Percentiles rank a stretch among this genome's conserved stretches.
Conservation (phyloP, 2,329 filamentous ascomycete genomes). For the Fusarium sp. region DNA sequence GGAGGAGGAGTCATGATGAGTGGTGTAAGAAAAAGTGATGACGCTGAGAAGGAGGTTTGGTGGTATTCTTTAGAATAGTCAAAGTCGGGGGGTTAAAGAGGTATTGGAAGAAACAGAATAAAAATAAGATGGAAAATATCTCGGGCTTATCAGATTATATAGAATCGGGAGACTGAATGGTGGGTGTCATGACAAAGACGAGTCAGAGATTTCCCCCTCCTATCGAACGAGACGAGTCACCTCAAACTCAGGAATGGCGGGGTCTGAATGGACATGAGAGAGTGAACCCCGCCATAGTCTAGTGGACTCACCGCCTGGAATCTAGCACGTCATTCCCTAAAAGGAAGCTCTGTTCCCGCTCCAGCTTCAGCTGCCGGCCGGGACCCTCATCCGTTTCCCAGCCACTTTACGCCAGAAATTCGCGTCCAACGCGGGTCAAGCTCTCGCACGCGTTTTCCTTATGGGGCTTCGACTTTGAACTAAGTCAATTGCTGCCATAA, state of each 20-base stretch:
- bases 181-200: slow-evolving; percentile 13
- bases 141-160: neutral
- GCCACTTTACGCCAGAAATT: slow-evolving; percentile 51
- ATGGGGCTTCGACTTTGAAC: slow-evolving; percentile 14
- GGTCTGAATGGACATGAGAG: slow-evolving; percentile 30
- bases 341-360: slow-evolving; percentile 12
- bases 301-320: slow-evolving; percentile 33
- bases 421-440: slow-evolving; percentile 42
- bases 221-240: slow-evolving; percentile 9
- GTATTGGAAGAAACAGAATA: neutral
- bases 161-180: neutral
- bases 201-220: slow-evolving; percentile 37
- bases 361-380: neutral
- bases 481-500: slow-evolving; percentile 11
- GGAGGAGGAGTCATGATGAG: slow-evolving; percentile 50
- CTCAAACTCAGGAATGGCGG: slow-evolving; percentile 40
- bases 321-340: slow-evolving; percentile 42
- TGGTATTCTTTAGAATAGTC: neutral
- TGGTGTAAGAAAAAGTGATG: slow-evolving; percentile 6
- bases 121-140: neutral
- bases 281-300: slow-evolving; percentile 35
- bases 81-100: neutral
- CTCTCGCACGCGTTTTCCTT: slow-evolving; percentile 43
- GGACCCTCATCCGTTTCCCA: slow-evolving; percentile 32
- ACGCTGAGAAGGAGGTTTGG: slow-evolving; percentile 7